Base-by-base conservation (phyloP, 208 protist species). In the Leishmania amazonensis region DNA sequence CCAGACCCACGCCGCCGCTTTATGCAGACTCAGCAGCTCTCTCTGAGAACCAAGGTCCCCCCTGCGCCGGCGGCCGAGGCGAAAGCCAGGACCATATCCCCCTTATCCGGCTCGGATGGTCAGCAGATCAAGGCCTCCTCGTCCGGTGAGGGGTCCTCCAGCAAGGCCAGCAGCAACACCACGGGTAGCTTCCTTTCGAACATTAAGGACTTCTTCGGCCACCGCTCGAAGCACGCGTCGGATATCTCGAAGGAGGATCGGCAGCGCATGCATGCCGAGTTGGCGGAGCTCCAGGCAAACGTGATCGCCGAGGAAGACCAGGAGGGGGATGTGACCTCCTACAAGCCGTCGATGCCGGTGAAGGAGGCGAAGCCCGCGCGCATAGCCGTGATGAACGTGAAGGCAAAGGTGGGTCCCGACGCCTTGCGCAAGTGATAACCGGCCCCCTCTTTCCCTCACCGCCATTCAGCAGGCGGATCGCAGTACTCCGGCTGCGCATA, bases 291-390 rank as follows among this genome's bases (percentile, higher is more conserved):
- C 76, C 89, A 92, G 78, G 79, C 92, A 28, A 89, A 92, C 78
- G 80, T 89, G 38, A 82, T 93, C 24, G 87, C 85, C 40, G 88
- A 84, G 35, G 86, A 89, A 13, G 91, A 96, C 67, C 64, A 87
- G 84, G 93, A 97, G 58, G 93, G 91, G 13, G 93, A 97, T 31
- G 84, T 87, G 47, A 95, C 93, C 24, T 86, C 87, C 42, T 97
- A 95, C 83, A 88, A 75, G 65, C 83, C 84, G 1, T 84, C 84
- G 24, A 90, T 93, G 68, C 88, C 86, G 42, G 77, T 91, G 58
- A 83, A 81, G 58, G 81, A 86, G 57, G 60, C 78, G 58, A 71
- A 73, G 68, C 87, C 87, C 45, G 57, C 83, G 45, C 86, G 88
- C 58, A 86, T 88, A 9, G 93, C 91, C 0, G 90, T 94, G 42